Evolutionary conservation across 129 eudicot genomes (phyloP), one percentile per base, ranked within the genome.

Genomic region (Daucus carota): DNA sequence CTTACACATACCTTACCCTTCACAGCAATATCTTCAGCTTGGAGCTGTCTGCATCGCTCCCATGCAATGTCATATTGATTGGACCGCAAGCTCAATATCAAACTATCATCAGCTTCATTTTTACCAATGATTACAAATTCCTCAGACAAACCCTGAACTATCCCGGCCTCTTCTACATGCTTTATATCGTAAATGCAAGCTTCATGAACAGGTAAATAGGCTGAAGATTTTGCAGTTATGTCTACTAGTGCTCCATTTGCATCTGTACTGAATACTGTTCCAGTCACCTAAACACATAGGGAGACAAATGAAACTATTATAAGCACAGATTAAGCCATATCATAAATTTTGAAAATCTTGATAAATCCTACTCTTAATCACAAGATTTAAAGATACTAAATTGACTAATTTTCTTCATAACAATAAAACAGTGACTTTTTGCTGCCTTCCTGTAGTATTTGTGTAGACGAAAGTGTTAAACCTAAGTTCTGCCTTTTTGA

Each of bases 31-130:
- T 94, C 98, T 80, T 94, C 98, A 72, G 96, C 88, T 86, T 89
- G 98, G 80, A 93, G 92, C 80, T 91, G 97, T 59, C 98, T 83
- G 52, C 98, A 93, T 15, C 98, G 82, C 72, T 93, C 98, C 98
- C 98, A 93, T 5, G 98, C 98, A 38, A 93, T 82, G 75, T 87
- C 92, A 75, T 86, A 87, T 74, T 93, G 98, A 66, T 79, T 80
- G 43, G 87, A 76, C 69, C 96, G 88, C 60, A 84, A 74, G 84
- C 98, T 93, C 86, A 94, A 82, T 38, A 91, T 78, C 52, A 89
- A 87, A 48, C 96, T 89, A 76, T 91, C 96, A 79, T 91, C 97
- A 18, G 79, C 75, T 59, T 86, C 96, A 81, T 89, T 86, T 78
- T 89, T 96, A 72, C 91, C 97, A 45, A 91, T 84, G 41, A 94